Conservation (phyloP, 148 eudicot species). For the Limonium bicolor region DNA sequence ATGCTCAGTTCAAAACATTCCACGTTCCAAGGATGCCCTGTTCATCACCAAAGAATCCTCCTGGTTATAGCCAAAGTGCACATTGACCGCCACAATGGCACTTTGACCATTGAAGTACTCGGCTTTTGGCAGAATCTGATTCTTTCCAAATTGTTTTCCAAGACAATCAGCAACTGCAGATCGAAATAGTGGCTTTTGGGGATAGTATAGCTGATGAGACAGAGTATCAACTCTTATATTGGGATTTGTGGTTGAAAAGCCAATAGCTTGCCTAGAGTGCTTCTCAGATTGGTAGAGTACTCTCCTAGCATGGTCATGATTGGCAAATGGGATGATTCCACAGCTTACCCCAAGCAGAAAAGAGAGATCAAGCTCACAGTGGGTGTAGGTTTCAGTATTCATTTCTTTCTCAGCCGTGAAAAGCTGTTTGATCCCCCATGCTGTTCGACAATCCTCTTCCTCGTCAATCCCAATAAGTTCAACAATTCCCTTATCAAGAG, state of each 20-base stretch:
- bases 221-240: slow-evolving; percentile 67
- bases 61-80: slow-evolving; percentile 88
- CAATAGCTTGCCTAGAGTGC: slow-evolving; percentile 92
- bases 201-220: slow-evolving; percentile 73
- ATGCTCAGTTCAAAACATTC: slow-evolving; percentile 89
- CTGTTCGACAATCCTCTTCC: slow-evolving; percentile 81
- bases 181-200: slow-evolving; percentile 81
- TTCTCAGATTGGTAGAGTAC: slow-evolving; percentile 87
- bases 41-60: slow-evolving; percentile 97
- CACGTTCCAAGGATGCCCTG: slow-evolving; percentile 83
- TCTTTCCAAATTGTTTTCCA: slow-evolving; percentile 49
- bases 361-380: slow-evolving; percentile 88
- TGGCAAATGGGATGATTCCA: slow-evolving; percentile 78
- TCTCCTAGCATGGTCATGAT: slow-evolving; percentile 92
- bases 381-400: slow-evolving; percentile 47
- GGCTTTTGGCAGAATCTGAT: slow-evolving; percentile 34
- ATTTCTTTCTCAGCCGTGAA: slow-evolving; percentile 30
- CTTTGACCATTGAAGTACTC: slow-evolving; percentile 85
- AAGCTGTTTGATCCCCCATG: slow-evolving; percentile 73
- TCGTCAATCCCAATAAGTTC: slow-evolving; percentile 86
- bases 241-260: slow-evolving; percentile 69
- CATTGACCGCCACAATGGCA: slow-evolving; percentile 96
- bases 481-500: slow-evolving; percentile 59
- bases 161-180: slow-evolving; percentile 68
- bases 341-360: slow-evolving; percentile 75